Conservation (phyloP, 768 basidiomycete species). For the Mycena maculata region DNA sequence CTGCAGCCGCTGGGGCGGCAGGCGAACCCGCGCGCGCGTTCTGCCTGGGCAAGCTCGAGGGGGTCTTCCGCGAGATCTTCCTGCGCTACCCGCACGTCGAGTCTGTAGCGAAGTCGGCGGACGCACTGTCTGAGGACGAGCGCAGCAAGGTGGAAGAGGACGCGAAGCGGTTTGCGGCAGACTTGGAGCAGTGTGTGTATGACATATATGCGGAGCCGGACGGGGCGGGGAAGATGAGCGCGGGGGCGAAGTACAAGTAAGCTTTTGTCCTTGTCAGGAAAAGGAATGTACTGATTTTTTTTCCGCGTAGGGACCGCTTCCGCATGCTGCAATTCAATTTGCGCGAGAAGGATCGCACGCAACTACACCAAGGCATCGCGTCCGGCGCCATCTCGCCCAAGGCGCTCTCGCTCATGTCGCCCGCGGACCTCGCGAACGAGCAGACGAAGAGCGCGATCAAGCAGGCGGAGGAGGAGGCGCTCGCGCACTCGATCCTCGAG, state of each 20-base stretch:
- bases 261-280: constrained; percentile 30
- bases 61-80: constrained; percentile 78
- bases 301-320: constrained; percentile 79
- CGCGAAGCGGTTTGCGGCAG: constrained; percentile 72
- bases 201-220: constrained; percentile 83
- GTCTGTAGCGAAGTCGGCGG: constrained; percentile 56
- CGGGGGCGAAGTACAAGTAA: constrained; percentile 86
- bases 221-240: constrained; percentile 70
- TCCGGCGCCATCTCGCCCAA: constrained; percentile 72
- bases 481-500: constrained; percentile 87
- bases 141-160: constrained; percentile 64
- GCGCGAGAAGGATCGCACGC: constrained; percentile 81
- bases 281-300: constrained; percentile 26
- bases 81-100: constrained; percentile 71
- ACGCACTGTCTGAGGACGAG: constrained; percentile 71
- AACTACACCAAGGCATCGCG: constrained; percentile 83
- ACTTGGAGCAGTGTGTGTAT: constrained; percentile 82
- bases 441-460: constrained; percentile 87
- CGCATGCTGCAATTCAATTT: constrained; percentile 91
- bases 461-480: constrained; percentile 82
- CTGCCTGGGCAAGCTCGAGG: constrained; percentile 80
- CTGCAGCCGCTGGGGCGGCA: constrained; percentile 41
- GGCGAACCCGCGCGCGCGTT: constrained; percentile 86
- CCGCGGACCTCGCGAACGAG: constrained; percentile 90
- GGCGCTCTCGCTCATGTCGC: constrained; percentile 86